Evolutionary conservation across 2,329 filamentous ascomycete genomes (phyloP).

Genomic region (Scytalidium lignicola): DNA sequence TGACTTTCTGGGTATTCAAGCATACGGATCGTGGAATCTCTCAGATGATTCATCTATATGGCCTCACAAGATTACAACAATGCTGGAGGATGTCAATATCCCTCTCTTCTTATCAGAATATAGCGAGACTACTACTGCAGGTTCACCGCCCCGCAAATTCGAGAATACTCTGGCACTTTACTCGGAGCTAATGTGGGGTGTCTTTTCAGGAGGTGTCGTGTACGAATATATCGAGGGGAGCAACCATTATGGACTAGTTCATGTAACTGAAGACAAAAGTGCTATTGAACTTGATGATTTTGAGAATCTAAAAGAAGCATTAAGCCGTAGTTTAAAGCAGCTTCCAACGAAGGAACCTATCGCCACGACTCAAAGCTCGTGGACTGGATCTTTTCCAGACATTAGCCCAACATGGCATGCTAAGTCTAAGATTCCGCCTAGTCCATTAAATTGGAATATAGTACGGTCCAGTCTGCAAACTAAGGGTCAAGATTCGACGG

Average conservation of each 20-base stretch:
- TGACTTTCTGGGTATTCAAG: neutral
- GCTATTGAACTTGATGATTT: neutral
- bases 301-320: neutral
- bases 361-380: neutral
- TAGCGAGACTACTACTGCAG: constrained; percentile 41
- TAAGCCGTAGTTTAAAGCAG: neutral
- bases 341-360: neutral
- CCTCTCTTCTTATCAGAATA: constrained; percentile 49
- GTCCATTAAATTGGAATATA: neutral
- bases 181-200: constrained; percentile 41
- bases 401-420: neutral
- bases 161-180: constrained; percentile 47
- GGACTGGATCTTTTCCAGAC: neutral
- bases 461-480: neutral
- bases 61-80: neutral
- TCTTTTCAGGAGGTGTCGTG: constrained; percentile 46
- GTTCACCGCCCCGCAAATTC: constrained; percentile 36
- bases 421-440: neutral
- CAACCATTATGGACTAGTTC: constrained; percentile 14
- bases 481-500: too few relatives aligned
- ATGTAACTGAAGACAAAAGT: neutral
- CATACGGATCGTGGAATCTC: neutral
- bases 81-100: constrained; percentile 36
- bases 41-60: neutral
- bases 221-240: constrained; percentile 47